These are phyloP conservation scores for Candida railenensis DNA, from an alignment of 805 yeast species.

Conservation along the genomic window DNA sequence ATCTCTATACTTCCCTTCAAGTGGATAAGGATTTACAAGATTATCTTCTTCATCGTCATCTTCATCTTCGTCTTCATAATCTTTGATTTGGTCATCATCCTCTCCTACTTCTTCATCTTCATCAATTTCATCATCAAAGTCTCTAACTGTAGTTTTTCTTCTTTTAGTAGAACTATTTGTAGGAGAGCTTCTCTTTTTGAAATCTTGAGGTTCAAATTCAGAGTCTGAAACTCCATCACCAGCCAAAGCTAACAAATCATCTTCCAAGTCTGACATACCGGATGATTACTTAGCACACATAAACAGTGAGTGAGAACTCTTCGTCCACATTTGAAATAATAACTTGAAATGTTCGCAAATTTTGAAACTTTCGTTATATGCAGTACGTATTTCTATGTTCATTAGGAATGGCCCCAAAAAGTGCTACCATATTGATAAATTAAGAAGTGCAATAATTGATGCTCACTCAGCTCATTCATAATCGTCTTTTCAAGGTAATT, in stretches of 20 bases:
- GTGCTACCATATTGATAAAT: no score
- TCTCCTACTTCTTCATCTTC: slow-evolving; percentile 19
- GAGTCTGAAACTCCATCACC: slow-evolving; percentile 43
- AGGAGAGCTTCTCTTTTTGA: slow-evolving; percentile 10
- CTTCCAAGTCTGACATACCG: slow-evolving; percentile 81
- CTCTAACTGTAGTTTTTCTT: slow-evolving; percentile 23
- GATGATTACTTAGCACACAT: not conserved
- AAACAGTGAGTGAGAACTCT: not conserved
- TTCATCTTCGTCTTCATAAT: slow-evolving; percentile 28
- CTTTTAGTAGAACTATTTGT: slow-evolving; percentile 30
- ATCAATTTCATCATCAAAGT: slow-evolving; percentile 29
- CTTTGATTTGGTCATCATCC: slow-evolving; percentile 17
- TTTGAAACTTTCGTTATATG: not conserved
- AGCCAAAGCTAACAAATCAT: slow-evolving; percentile 93
- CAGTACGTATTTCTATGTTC: not conserved
- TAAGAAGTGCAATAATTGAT: no score
- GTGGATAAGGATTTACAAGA: slow-evolving; percentile 76
- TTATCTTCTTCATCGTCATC: slow-evolving; percentile 36
- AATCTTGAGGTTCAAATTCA: slow-evolving; percentile 16
- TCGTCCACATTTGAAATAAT: not conserved
- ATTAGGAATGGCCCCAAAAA: no score
- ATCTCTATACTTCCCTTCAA: slow-evolving; percentile 87
- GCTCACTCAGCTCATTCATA: no score
- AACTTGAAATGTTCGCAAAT: not conserved
- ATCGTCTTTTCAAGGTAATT: no score